Evolutionary conservation across 306 rosid species (phyloP), one percentile per base, ranked within the genome.

Genomic region (Urtica urens): DNA sequence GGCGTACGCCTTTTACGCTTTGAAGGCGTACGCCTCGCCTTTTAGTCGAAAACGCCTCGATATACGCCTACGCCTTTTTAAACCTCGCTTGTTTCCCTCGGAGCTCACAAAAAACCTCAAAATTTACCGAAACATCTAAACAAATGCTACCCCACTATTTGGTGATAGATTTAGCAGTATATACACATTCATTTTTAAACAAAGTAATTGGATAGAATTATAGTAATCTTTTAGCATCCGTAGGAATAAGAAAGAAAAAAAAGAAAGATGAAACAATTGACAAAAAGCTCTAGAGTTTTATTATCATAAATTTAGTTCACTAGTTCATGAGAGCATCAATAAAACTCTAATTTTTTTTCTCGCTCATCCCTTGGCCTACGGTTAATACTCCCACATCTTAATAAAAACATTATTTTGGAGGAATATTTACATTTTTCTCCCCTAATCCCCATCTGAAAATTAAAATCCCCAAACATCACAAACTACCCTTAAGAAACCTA

Each of bases 401-500:
- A 31, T 7, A 31, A 7, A 31, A 31, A 31, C 7, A 31, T 31
- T 8, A 31, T 31, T 7, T 7, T 7, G 37, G 13, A 31, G 37
- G n/a, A n/a, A n/a, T 35, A 35, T 35, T 3, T 35, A 35, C 40
- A 35, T 35, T 31, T 2, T 31, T 2, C 13, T 8, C 7, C 37
- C 37, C 7, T 31, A 31, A 31, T 43, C 10, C 19, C 23, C 3
- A 12, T 21, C 22, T 8, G 7, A 38, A 19, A 17, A 3, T 19
- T 7, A 23, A 4, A 4, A 10, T 21, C 28, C 22, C 26, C 19
- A 29, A 14, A 53, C n/a, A 43, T 80, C 74, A 78, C 24, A 57
- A 64, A 26, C 51, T 49, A 40, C 69, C 76, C 65, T 88, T 84
- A n/a, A 88, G 77, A 58, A 88, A 88, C 66, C 57, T 38, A 13